Percentiles rank a stretch among this genome's conserved stretches.
These are phyloP conservation scores for Jatropha curcas DNA, from an alignment of 345 rosid species.

Conservation along the genomic window DNA sequence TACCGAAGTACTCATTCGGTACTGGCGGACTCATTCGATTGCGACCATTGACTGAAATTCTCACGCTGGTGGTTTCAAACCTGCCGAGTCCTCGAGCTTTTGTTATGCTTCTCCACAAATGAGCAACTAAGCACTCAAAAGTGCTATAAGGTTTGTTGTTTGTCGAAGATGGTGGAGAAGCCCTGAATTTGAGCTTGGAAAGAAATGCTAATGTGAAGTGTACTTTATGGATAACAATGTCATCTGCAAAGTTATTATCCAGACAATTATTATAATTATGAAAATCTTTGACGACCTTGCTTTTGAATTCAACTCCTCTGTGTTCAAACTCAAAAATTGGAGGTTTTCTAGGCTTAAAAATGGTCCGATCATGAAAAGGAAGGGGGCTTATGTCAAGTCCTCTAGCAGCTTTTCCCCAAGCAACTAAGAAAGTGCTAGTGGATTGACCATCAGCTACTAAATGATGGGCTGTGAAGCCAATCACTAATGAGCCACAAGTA, in stretches of 20 bases:
- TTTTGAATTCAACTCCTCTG: constrained; percentile 25
- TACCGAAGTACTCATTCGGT: constrained; percentile 40
- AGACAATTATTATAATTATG: background rate
- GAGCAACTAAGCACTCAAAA: constrained; percentile 32
- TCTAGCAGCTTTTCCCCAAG: constrained; percentile 36
- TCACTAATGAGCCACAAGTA: constrained; percentile 34
- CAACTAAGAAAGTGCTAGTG: constrained; percentile 34
- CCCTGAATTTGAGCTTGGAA: constrained; percentile 25
- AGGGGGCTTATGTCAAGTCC: constrained; percentile 30
- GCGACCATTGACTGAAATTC: constrained; percentile 31
- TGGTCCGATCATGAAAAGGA: constrained; percentile 26
- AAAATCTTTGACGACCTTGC: constrained; percentile 1
- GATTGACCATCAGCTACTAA: constrained; percentile 34
- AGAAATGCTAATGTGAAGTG: constrained; percentile 33
- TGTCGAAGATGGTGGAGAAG: background rate
- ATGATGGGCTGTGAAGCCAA: constrained; percentile 39
- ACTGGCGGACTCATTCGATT: constrained; percentile 20
- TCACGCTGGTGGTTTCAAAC: constrained; percentile 18
- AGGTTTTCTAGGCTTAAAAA: constrained; percentile 25
- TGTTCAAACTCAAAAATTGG: constrained; percentile 28
- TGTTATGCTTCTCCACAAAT: constrained; percentile 33
- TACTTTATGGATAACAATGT: constrained; percentile 24
- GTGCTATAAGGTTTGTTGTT: constrained; percentile 24
- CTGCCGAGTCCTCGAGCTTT: constrained; percentile 23
- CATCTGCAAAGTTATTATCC: background rate